Percentiles rank a stretch among this genome's conserved stretches.
Evolutionary conservation across 345 rosid species (phyloP).

Genomic region (Litchi chinensis): DNA sequence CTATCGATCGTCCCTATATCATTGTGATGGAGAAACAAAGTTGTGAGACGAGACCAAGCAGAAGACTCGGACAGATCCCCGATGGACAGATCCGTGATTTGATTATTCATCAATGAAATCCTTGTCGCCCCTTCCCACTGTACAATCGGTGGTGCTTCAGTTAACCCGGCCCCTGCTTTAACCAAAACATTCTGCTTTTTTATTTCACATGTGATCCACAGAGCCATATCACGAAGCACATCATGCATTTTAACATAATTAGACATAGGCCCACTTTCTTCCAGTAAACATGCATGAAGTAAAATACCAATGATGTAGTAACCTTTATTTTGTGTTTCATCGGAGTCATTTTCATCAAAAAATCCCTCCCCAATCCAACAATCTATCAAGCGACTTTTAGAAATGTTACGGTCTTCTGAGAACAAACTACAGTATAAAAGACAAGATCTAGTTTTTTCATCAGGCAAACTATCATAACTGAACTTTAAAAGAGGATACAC

Average conservation of each 20-base stretch:
- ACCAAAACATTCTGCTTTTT: constrained; percentile 18
- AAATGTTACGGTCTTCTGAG: not conserved
- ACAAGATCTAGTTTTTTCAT: not conserved
- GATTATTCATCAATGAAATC: constrained; percentile 2
- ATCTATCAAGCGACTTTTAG: not conserved
- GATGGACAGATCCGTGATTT: not conserved
- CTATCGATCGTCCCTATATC: not conserved
- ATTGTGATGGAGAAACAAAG: constrained; percentile 22
- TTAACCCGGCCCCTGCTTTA: constrained; percentile 11
- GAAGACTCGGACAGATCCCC: constrained; percentile 5
- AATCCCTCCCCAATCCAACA: constrained; percentile 17
- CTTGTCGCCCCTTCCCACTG: constrained; percentile 25
- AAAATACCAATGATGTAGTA: not conserved
- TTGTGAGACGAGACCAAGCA: constrained; percentile 23
- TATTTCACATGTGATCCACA: constrained; percentile 24
- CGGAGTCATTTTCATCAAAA: not conserved
- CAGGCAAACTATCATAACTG: constrained; percentile 1
- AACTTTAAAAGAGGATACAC: constrained; percentile 4
- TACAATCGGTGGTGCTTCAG: constrained; percentile 1
- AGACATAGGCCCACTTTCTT: not conserved
- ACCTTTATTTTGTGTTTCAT: not conserved
- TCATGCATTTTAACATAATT: constrained; percentile 31
- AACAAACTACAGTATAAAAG: constrained; percentile 9
- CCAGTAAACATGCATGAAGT: constrained; percentile 11
- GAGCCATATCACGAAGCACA: constrained; percentile 29